phyloP scores from a whole-genome alignment of 2,329 filamentous ascomycete species.

The Exutisphaerella laricina region DNA sequence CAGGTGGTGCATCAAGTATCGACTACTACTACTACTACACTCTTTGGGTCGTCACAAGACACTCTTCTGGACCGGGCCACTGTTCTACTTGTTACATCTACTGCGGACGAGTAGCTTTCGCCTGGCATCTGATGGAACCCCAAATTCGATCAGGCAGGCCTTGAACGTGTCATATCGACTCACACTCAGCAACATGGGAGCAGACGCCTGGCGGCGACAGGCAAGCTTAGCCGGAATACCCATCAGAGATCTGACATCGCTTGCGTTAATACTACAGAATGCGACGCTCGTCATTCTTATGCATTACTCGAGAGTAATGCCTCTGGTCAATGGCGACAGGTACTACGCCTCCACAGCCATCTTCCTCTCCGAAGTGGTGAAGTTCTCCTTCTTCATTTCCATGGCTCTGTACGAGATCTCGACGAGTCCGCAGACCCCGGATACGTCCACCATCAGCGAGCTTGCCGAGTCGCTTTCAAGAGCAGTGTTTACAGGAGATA shows the following conservation, averaged over 20 bases:
- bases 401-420: conserved; percentile 86
- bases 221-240: conserved; percentile 49
- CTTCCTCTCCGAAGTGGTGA: conserved; percentile 87
- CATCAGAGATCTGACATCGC: conserved; percentile 62
- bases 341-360: conserved; percentile 94
- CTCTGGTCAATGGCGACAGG: conserved; percentile 71
- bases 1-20: no score
- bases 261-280: conserved; percentile 74
- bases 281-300: conserved; percentile 76
- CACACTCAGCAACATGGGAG: conserved; percentile 12
- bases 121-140: no score
- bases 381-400: conserved; percentile 77
- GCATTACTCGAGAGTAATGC: conserved; percentile 94
- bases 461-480: conserved; percentile 74
- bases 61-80: no score
- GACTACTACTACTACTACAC: no score
- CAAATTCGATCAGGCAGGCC: no score
- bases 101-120: no score
- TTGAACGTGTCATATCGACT: neutral
- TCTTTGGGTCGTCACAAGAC: no score
- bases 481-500: conserved; percentile 80
- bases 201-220: conserved; percentile 18
- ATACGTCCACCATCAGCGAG: conserved; percentile 51
- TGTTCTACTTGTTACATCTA: no score
- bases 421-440: conserved; percentile 69